Evolutionary conservation across 768 basidiomycete species (phyloP), one percentile per base, ranked within the genome.

Genomic region (Calvatia gigantea): DNA sequence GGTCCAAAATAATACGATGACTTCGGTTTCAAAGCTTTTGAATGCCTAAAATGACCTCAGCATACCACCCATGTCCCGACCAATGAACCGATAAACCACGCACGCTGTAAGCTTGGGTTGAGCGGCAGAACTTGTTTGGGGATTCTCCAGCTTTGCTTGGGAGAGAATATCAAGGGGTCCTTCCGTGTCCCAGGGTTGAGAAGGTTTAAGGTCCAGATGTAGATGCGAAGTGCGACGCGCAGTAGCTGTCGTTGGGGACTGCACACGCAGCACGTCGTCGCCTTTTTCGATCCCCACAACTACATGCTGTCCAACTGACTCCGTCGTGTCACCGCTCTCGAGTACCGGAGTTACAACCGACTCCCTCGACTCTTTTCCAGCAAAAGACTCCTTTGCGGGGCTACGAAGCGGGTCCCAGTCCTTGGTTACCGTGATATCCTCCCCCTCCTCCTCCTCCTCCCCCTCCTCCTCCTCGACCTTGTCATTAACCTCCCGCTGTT

Each of bases 1-100:
- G 90, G 88, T 12, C 91, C 90, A 67, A 86, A 88, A 67, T 90
- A 91, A 70, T 93, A 94, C 21, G 89, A 81, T 0, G 91, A 93
- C 59, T 84, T 84, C 27, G 91, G 91, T 61, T 87, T 82, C 53
- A 81, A 64, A 2, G 80, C 72, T 38, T 81, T 80, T 63, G 66
- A 63, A 47, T 66, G 67, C 45, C 68, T 74, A 61, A 49, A 28
- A 33, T 42, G 39, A 33, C 21, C 14, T 43, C 4, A 47, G 25
- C 27, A 29, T 38, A 19, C 25, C 17, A 23, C 23, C 28, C n/a
- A 33, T 31, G n/a, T 19, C 14, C 37, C 38, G 41, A 61, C 57
- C 43, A 49, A 19, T 51, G 32, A 43, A 54, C 17, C 31, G 53
- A 47, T 35, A 53, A 41, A 37, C 54, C 50, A 45, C 46, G 19